Evolutionary conservation across 192 early-diverging fungal species (phyloP).

Genomic region (Coemansia guatemalensis): DNA sequence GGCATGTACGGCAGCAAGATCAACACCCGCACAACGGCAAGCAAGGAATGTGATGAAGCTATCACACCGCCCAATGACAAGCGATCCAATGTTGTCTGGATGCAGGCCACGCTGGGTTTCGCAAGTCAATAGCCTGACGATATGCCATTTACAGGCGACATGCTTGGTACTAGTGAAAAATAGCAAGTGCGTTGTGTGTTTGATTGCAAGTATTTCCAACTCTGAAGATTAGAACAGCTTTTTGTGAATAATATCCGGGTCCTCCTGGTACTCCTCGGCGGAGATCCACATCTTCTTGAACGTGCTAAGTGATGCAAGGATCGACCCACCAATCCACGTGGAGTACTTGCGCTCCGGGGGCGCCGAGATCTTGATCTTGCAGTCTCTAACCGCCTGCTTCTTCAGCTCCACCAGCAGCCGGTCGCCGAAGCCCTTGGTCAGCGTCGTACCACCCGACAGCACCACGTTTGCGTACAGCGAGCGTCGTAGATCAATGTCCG

Average conservation of each 20-base stretch:
- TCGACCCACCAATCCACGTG: constrained; percentile 98
- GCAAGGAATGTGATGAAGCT: neutral
- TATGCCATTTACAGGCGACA: neutral
- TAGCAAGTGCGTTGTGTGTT: constrained; percentile 3
- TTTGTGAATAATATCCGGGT: constrained; percentile 89
- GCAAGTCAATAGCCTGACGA: neutral
- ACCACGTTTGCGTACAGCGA: constrained; percentile 87
- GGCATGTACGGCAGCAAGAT: constrained; percentile 16
- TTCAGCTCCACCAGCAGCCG: constrained; percentile 88
- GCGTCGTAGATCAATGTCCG: constrained; percentile 93
- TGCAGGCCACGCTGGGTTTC: constrained; percentile 19
- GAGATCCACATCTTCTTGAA: constrained; percentile 99
- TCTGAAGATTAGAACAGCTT: constrained; percentile 61
- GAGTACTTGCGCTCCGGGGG: constrained; percentile 98
- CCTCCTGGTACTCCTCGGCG: constrained; percentile 96
- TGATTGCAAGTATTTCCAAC: neutral
- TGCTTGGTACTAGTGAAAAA: neutral
- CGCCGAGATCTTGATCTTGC: constrained; percentile 97
- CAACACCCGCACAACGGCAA: neutral
- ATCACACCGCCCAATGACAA: neutral
- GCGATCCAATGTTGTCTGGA: constrained; percentile 17
- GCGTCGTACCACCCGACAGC: constrained; percentile 95
- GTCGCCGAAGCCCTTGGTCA: constrained; percentile 91
- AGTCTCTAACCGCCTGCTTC: constrained; percentile 85
- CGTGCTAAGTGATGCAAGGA: constrained; percentile 93